These are phyloP conservation scores for Nakazawaea ernobii DNA, from an alignment of 805 yeast species.

Conservation along the genomic window DNA sequence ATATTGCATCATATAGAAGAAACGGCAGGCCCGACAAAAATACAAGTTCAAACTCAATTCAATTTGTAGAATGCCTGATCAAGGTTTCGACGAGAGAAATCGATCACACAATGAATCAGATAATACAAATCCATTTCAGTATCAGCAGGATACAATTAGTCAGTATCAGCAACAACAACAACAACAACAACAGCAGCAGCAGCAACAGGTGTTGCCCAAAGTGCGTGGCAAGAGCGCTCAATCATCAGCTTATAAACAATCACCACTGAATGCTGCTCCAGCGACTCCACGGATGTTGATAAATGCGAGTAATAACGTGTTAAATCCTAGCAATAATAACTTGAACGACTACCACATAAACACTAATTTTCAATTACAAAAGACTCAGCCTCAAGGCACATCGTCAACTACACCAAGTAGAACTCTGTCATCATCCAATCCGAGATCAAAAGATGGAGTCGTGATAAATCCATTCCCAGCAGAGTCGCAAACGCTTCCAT, in stretches of 20 bases:
- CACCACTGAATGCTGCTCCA: conserved; percentile 36
- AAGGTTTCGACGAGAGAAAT: neutral
- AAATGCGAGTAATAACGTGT: conserved; percentile 40
- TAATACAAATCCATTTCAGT: neutral
- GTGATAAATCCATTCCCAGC: too few species aligned
- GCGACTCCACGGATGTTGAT: conserved; percentile 70
- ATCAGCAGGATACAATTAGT: conserved; percentile 1
- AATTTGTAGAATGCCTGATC: neutral
- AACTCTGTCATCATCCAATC: conserved; percentile 10
- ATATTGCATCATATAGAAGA: neutral
- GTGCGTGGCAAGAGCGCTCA: conserved; percentile 15
- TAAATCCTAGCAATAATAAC: conserved; percentile 9
- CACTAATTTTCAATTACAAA: conserved; percentile 9
- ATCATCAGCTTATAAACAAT: neutral
- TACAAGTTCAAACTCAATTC: neutral
- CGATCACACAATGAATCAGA: neutral
- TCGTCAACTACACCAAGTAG: conserved; percentile 5
- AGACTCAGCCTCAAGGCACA: conserved; percentile 14
- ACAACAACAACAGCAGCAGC: conserved; percentile 6
- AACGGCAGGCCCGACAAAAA: conserved; percentile 1
- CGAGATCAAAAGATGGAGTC: conserved; percentile 10
- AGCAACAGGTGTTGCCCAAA: conserved; percentile 17
- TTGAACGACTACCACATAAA: conserved; percentile 11
- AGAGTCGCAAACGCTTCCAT: too few species aligned
- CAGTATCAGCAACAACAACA: neutral